Percentiles rank a stretch among this genome's conserved stretches.
phyloP scores from a whole-genome alignment of 352 stramenopile species.

The Sclerospora graminicola region DNA sequence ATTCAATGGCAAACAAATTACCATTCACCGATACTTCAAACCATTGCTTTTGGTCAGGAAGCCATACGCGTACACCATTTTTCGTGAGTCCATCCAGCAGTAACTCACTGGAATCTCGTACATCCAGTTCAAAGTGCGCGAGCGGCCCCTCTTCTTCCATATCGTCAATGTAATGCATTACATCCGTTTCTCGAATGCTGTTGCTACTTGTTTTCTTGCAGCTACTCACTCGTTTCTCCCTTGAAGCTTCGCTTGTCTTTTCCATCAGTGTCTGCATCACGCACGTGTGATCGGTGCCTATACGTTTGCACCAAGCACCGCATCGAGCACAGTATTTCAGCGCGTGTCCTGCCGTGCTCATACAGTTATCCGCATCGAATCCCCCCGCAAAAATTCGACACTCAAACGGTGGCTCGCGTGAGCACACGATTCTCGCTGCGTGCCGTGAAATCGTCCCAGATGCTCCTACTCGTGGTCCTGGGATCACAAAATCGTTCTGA shows the following conservation, averaged over 20 bases:
- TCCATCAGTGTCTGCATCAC: slow-evolving; percentile 22
- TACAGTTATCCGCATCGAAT: slow-evolving; percentile 43
- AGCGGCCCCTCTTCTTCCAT: slow-evolving; percentile 17
- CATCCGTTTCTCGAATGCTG: not conserved
- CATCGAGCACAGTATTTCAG: slow-evolving; percentile 53
- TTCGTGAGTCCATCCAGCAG: slow-evolving; percentile 70
- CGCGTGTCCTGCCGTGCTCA: slow-evolving; percentile 51
- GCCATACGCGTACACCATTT: slow-evolving; percentile 69
- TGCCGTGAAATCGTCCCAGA: slow-evolving; percentile 73
- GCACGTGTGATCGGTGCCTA: slow-evolving; percentile 34
- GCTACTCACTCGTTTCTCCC: slow-evolving; percentile 2
- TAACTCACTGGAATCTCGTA: slow-evolving; percentile 27
- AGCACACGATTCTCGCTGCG: slow-evolving; percentile 53
- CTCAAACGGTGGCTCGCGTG: slow-evolving; percentile 44
- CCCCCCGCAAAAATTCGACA: slow-evolving; percentile 58
- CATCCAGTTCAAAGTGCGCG: slow-evolving; percentile 33
- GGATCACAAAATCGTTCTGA: slow-evolving; percentile 74
- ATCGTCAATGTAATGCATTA: slow-evolving; percentile 16
- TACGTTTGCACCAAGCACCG: slow-evolving; percentile 38
- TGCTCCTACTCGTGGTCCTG: slow-evolving; percentile 53
- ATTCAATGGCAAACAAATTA: slow-evolving; percentile 57
- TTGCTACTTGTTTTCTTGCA: slow-evolving; percentile 4
- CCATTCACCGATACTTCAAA: slow-evolving; percentile 78
- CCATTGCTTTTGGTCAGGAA: slow-evolving; percentile 63
- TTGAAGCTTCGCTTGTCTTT: not conserved